Conservation (phyloP, 2,329 filamentous ascomycete species). For the Venturia oleaginea region DNA sequence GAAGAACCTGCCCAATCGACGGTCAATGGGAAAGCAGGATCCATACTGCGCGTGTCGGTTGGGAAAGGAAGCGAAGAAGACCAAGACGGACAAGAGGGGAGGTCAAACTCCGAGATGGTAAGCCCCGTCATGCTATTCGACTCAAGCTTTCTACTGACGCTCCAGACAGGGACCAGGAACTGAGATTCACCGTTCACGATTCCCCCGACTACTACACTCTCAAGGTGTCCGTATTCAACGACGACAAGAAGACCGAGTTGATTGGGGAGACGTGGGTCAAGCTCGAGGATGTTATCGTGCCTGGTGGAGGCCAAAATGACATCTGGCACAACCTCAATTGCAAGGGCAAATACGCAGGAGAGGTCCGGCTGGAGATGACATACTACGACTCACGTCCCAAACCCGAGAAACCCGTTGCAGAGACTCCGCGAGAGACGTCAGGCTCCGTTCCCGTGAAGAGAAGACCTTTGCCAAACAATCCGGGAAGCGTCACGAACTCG, state of each 20-base stretch:
- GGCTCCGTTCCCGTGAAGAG: constrained; percentile 55
- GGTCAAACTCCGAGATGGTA: constrained; percentile 96
- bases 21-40: constrained; percentile 97
- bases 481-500: constrained; percentile 37
- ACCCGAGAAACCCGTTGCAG: constrained; percentile 54
- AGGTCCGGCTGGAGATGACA: constrained; percentile 89
- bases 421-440: constrained; percentile 24
- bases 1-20: constrained; percentile 93
- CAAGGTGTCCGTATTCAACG: constrained; percentile 94
- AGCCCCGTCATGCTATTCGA: constrained; percentile 24
- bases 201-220: constrained; percentile 93
- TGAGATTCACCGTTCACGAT: constrained; percentile 92
- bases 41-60: constrained; percentile 90
- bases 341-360: constrained; percentile 91
- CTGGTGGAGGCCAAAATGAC: constrained; percentile 88
- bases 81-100: constrained; percentile 82
- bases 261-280: constrained; percentile 92
- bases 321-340: constrained; percentile 82
- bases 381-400: constrained; percentile 89
- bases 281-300: constrained; percentile 68
- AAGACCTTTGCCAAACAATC: constrained; percentile 73
- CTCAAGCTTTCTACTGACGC: constrained; percentile 31
- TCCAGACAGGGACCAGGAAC: constrained; percentile 77
- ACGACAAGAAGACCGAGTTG: constrained; percentile 94
- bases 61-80: constrained; percentile 97